These are phyloP conservation scores for Ramaria sp. DNA, from an alignment of 768 basidiomycete species.

Conservation along the genomic window DNA sequence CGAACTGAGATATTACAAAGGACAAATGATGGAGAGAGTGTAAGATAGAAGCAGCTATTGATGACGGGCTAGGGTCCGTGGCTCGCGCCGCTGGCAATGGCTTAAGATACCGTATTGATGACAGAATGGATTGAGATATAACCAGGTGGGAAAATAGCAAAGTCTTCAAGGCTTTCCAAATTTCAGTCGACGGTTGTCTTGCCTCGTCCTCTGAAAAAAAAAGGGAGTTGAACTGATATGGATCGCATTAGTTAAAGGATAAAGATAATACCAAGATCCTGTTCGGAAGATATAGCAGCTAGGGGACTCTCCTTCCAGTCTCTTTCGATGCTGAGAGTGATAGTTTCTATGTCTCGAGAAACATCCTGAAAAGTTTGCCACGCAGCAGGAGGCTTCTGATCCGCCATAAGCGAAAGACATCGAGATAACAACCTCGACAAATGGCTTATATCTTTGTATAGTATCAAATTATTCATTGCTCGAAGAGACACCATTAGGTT, in stretches of 20 bases:
- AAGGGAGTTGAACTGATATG: conserved; percentile 2
- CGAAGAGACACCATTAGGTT: conserved; percentile 23
- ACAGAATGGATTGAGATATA: conserved; percentile 53
- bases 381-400: conserved; percentile 11
- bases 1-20: conserved; percentile 72
- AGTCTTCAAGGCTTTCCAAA: conserved; percentile 66
- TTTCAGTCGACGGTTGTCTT: conserved; percentile 31
- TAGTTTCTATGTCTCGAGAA: conserved; percentile 12
- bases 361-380: conserved; percentile 18
- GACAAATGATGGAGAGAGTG: conserved; percentile 55
- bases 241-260: neutral
- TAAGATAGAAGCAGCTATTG: conserved; percentile 43
- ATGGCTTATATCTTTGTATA: conserved; percentile 26
- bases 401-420: conserved; percentile 9
- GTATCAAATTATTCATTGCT: conserved; percentile 15
- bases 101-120: conserved; percentile 40
- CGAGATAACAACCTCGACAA: conserved; percentile 5
- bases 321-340: conserved; percentile 16
- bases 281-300: conserved; percentile 17
- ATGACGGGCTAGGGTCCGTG: conserved; percentile 6
- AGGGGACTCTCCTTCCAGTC: conserved; percentile 22
- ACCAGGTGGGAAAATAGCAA: conserved; percentile 65
- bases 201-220: conserved; percentile 30
- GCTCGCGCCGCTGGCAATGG: conserved; percentile 18
- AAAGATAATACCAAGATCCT: conserved; percentile 18